phyloP scores from a whole-genome alignment of 495 filamentous ascomycete species.

The Patellaria atrata region DNA sequence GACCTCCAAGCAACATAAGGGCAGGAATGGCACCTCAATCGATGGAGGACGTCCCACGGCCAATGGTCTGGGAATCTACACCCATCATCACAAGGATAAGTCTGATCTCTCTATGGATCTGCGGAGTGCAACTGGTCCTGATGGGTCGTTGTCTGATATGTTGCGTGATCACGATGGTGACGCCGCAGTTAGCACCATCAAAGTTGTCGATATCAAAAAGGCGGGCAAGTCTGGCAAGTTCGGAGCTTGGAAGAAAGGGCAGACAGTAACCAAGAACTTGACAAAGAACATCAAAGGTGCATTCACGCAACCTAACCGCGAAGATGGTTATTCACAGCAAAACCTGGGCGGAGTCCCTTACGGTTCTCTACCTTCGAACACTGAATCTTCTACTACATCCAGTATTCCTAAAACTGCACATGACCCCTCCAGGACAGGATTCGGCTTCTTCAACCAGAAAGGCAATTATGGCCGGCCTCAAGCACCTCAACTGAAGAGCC shows the following conservation, averaged over 20 bases:
- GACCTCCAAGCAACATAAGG: slow-evolving; percentile 65
- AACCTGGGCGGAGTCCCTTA: slow-evolving; percentile 38
- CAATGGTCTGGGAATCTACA: slow-evolving; percentile 82
- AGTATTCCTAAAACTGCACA: slow-evolving; percentile 5
- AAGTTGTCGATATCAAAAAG: slow-evolving; percentile 84
- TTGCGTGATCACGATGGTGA: slow-evolving; percentile 17
- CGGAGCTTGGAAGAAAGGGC: slow-evolving; percentile 95
- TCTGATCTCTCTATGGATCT: slow-evolving; percentile 52
- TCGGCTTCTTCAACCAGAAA: slow-evolving; percentile 18
- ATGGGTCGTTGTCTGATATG: slow-evolving; percentile 16
- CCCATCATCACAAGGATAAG: slow-evolving; percentile 44
- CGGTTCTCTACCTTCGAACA: slow-evolving; percentile 23
- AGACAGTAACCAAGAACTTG: slow-evolving; percentile 84
- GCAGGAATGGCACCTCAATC: slow-evolving; percentile 30
- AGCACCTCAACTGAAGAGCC: slow-evolving; percentile 11
- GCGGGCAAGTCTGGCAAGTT: slow-evolving; percentile 77
- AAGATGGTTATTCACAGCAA: slow-evolving; percentile 39
- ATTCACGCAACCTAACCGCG: slow-evolving; percentile 42
- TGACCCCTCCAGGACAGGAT: slow-evolving; percentile 3
- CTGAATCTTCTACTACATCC: slow-evolving; percentile 14
- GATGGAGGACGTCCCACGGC: slow-evolving; percentile 34
- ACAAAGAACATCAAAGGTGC: slow-evolving; percentile 76
- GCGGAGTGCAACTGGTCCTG: slow-evolving; percentile 27
- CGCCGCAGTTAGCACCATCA: slow-evolving; percentile 44
- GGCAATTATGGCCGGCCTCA: slow-evolving; percentile 1